Percentiles rank a stretch among this genome's conserved stretches.
These are phyloP conservation scores for Otatea glauca DNA, from an alignment of 176 grass and related monocot species.

Conservation along the genomic window DNA sequence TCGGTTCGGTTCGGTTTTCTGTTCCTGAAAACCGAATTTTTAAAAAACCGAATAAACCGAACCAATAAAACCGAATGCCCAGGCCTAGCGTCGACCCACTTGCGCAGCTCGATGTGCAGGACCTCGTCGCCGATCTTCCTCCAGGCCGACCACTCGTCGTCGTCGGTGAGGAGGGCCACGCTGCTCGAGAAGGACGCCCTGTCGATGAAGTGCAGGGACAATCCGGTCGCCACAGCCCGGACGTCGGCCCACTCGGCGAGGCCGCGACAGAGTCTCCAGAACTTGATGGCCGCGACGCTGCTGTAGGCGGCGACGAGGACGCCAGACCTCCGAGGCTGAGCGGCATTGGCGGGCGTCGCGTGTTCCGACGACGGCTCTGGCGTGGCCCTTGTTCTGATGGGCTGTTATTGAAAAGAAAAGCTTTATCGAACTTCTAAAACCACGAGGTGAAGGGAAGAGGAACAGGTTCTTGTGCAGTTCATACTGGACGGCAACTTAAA, in stretches of 20 bases:
- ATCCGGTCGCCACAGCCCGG: slow-evolving; percentile 61
- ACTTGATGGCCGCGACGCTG: slow-evolving; percentile 80
- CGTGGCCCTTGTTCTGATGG: background rate
- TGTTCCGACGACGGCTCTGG: background rate
- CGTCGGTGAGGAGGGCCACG: slow-evolving; percentile 65
- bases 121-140: slow-evolving; percentile 70
- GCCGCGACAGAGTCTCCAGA: slow-evolving; percentile 60
- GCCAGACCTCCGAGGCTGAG: slow-evolving; percentile 35
- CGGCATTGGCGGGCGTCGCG: background rate
- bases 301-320: slow-evolving; percentile 69
- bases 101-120: slow-evolving; percentile 79
- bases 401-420: background rate
- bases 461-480: too few relatives aligned
- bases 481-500: too few relatives aligned
- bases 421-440: background rate
- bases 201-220: slow-evolving; percentile 76
- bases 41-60: too few relatives aligned
- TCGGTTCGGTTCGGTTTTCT: too few relatives aligned
- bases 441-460: background rate
- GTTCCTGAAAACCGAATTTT: too few relatives aligned
- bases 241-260: slow-evolving; percentile 78
- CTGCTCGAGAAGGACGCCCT: slow-evolving; percentile 42
- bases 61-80: too few relatives aligned
- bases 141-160: slow-evolving; percentile 72
- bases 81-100: too few relatives aligned